These are phyloP conservation scores for Ziziphus jujuba DNA, from an alignment of 306 rosid genomes.

Conservation along the genomic window DNA sequence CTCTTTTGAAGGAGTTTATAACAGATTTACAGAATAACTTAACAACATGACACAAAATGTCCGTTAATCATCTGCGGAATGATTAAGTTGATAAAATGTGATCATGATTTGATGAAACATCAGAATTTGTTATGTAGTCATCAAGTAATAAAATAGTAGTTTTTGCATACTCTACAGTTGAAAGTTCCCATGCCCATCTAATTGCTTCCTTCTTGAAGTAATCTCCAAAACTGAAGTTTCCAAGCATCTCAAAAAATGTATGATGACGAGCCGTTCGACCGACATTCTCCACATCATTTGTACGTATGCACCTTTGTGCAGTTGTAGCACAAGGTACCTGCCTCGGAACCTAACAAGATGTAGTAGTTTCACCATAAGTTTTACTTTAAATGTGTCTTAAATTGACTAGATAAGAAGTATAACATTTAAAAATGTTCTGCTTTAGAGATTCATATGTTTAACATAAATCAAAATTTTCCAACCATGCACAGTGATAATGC, in stretches of 20 bases:
- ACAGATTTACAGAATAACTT: background rate
- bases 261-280: constrained; percentile 89
- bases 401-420: too few species aligned
- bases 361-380: background rate
- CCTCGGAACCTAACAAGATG: constrained; percentile 51
- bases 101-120: constrained; percentile 6
- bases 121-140: background rate
- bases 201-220: constrained; percentile 94
- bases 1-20: background rate
- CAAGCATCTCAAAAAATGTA: constrained; percentile 96
- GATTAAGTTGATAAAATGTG: background rate
- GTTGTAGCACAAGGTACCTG: constrained; percentile 79
- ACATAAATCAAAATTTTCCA: too few species aligned
- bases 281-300: constrained; percentile 86
- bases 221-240: constrained; percentile 96
- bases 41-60: background rate
- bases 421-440: too few species aligned
- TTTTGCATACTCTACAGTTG: constrained; percentile 70
- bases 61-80: background rate
- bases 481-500: too few species aligned
- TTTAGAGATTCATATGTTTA: too few species aligned
- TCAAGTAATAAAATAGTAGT: constrained; percentile 3
- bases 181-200: constrained; percentile 93
- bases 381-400: too few species aligned
- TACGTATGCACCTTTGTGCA: constrained; percentile 85